Evolutionary conservation across 2,329 filamentous ascomycete genomes (phyloP).

Genomic region (Talaromyces sp.): DNA sequence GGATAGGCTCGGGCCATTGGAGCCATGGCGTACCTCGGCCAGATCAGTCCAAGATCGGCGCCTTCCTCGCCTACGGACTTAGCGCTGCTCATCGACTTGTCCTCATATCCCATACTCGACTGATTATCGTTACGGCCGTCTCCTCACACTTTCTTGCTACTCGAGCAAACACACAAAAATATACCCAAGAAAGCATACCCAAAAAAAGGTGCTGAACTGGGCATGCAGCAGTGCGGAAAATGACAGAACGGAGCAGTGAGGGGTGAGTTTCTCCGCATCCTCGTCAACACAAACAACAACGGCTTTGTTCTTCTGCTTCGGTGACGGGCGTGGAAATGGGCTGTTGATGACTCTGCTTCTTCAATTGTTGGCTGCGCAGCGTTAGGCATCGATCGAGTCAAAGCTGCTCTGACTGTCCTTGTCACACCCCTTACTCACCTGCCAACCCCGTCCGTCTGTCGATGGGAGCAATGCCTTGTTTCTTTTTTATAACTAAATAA

Average conservation of each 20-base stretch:
- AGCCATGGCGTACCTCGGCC: background rate
- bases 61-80: background rate
- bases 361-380: background rate
- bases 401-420: background rate
- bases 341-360: background rate
- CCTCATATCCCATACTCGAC: background rate
- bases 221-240: slow-evolving; percentile 10
- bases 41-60: background rate
- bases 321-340: background rate
- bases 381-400: background rate
- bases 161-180: background rate
- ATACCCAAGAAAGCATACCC: background rate
- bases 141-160: background rate
- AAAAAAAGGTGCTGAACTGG: background rate
- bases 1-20: background rate
- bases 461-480: background rate
- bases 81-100: background rate
- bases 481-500: background rate
- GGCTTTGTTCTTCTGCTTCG: background rate
- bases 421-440: background rate
- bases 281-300: background rate
- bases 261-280: slow-evolving; percentile 20
- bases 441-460: too few species aligned
- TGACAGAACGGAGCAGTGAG: slow-evolving; percentile 26
- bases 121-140: background rate